These are phyloP conservation scores for Aspergillus vadensis DNA, from an alignment of 2,329 filamentous ascomycete genomes.

Conservation along the genomic window DNA sequence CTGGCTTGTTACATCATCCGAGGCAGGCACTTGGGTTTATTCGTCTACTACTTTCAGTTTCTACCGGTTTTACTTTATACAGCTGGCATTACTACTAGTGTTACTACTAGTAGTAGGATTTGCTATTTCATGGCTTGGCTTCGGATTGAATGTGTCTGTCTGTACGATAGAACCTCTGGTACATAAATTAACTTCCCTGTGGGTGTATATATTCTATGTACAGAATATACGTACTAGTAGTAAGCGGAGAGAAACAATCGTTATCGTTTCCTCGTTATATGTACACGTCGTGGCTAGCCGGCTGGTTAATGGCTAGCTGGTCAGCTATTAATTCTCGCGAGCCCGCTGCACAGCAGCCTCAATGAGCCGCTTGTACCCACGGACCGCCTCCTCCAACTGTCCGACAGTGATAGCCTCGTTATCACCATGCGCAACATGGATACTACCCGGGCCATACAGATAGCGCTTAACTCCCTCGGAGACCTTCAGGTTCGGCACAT, in stretches of 20 bases:
- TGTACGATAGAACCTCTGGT: background rate
- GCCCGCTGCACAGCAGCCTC: conserved; percentile 30
- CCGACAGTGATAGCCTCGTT: conserved; percentile 76
- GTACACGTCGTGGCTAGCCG: background rate
- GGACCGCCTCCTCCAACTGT: conserved; percentile 75
- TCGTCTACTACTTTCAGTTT: background rate
- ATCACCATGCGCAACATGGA: conserved; percentile 84
- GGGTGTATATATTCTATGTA: too few relatives aligned
- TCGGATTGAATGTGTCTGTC: too few relatives aligned
- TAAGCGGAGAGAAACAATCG: too few relatives aligned
- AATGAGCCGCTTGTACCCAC: conserved; percentile 74
- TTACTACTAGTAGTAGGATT: too few relatives aligned
- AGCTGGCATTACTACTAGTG: too few relatives aligned
- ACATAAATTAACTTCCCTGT: too few relatives aligned
- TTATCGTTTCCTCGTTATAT: background rate
- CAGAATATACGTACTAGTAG: too few relatives aligned
- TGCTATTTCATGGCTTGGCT: background rate
- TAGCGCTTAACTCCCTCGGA: conserved; percentile 61
- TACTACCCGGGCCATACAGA: conserved; percentile 67
- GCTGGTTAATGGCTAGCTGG: too few relatives aligned
- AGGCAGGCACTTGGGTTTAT: background rate
- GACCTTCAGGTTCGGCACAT: conserved; percentile 76
- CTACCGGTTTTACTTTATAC: too few relatives aligned
- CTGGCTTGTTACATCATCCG: background rate
- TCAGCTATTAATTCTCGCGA: background rate